Evolutionary conservation across 192 early-diverging fungal species (phyloP), one percentile per base, ranked within the genome.

Genomic region (Funneliformis geosporum): DNA sequence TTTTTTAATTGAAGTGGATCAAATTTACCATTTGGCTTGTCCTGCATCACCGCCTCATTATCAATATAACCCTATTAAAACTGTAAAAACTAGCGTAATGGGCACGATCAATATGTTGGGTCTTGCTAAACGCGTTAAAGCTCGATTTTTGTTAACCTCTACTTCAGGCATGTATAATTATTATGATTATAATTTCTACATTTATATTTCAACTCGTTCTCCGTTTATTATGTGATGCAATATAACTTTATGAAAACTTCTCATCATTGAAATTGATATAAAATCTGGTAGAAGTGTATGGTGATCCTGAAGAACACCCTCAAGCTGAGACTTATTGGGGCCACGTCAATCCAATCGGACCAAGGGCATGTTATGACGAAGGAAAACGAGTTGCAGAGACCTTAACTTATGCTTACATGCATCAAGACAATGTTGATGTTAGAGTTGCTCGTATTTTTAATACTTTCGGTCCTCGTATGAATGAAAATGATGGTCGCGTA

Each of bases 31-130:
- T 81, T 84, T 95, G n/a, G 94, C 94, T 23, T 92, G 94, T 85
- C 94, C 94, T 2, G 94, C 94, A 4, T 95, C 93, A 0, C 94
- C 94, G 39, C 93, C 93, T 21, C 94, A 95, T 76, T 95, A 95
- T 81, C 94, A 95, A 69, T 90, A 93, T 83, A 94, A 95, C 69
- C 93, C 94, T 8, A 92, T 94, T 79, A 94, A 94, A 76, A 95
- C 94, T 0, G 89, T 95, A 67, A 95, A 95, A 82, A 95, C 94
- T 4, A 89, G 87, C 69, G 90, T 95, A 50, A 91, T 94, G 89
- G 94, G 94, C 2, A 94, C 93, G 2, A 93, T 94, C 73, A 95
- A 95, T 84, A 95, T 95, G 94, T 81, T 95, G 40, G 93, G 93
- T 25, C 84, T 95, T 33, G 93, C 93, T 18, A 95, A 94, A 80